These are phyloP conservation scores for Ceratobasidium sp. DNA, from an alignment of 1,284 basidiomycete species.

Conservation along the genomic window DNA sequence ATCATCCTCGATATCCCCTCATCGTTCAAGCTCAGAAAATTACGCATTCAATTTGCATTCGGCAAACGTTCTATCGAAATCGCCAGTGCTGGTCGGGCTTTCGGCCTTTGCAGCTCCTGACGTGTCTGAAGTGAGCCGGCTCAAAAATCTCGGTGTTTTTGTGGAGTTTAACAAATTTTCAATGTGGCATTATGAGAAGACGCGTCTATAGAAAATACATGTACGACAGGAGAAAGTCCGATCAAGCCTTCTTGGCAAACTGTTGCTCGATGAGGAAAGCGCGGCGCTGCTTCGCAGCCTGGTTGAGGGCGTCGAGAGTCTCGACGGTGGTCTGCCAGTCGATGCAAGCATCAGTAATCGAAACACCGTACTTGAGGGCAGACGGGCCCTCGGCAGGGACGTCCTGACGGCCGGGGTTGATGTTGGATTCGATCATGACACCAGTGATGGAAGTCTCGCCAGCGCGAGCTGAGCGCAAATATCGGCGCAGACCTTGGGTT, in stretches of 20 bases:
- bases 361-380: constrained; percentile 81
- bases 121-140: neutral
- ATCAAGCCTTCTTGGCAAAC: constrained; percentile 34
- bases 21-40: too few relatives aligned
- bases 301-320: constrained; percentile 79
- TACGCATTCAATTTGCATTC: too few relatives aligned
- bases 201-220: constrained; percentile 19
- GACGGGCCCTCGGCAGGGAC: constrained; percentile 65
- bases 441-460: constrained; percentile 87
- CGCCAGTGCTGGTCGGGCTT: too few relatives aligned
- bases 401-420: constrained; percentile 87
- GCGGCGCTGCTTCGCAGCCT: constrained; percentile 50
- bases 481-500: constrained; percentile 78
- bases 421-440: constrained; percentile 96
- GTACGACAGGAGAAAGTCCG: neutral
- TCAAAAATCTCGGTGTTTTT: neutral
- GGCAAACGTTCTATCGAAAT: too few relatives aligned
- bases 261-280: constrained; percentile 49
- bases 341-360: constrained; percentile 93
- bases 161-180: neutral
- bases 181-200: constrained; percentile 4
- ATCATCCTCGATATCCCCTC: too few relatives aligned
- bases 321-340: constrained; percentile 84
- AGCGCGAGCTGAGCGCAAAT: constrained; percentile 79
- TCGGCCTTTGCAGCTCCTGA: too few relatives aligned